Percentiles rank a stretch among this genome's conserved stretches.
phyloP scores from a whole-genome alignment of 2,329 filamentous ascomycete species.

The Colletotrichum sidae region DNA sequence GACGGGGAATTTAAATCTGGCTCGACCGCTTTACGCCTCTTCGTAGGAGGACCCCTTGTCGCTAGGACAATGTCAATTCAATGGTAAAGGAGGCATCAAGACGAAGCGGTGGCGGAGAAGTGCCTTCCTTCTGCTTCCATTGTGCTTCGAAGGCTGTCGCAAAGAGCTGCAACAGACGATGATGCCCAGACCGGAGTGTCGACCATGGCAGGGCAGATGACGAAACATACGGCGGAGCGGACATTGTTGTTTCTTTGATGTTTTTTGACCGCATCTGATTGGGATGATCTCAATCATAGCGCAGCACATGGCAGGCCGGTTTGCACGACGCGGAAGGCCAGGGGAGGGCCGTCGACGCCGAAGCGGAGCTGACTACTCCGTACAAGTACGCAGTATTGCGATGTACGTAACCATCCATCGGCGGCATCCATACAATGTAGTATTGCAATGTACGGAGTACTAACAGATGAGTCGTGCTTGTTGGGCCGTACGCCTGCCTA shows the following conservation, averaged over 20 bases:
- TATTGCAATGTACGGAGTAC: no score
- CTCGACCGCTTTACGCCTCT: not conserved
- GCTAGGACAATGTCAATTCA: conserved; percentile 8
- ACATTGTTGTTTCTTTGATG: not conserved
- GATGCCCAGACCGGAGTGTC: conserved; percentile 13
- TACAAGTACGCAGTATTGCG: conserved; percentile 1
- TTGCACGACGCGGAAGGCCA: not conserved
- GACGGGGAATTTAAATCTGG: conserved; percentile 10
- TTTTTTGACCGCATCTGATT: not conserved
- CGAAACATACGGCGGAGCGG: not conserved
- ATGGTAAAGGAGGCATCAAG: conserved; percentile 2
- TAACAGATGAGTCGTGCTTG: no score
- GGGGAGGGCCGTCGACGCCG: conserved; percentile 7
- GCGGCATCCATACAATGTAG: no score
- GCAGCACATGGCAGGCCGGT: not conserved
- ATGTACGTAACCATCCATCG: not conserved
- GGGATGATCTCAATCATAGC: conserved; percentile 12
- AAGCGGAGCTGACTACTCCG: conserved; percentile 3
- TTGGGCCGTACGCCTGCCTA: no score
- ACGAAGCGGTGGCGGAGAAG: conserved; percentile 1
- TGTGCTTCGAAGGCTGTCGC: no score
- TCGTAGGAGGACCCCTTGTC: conserved; percentile 1
- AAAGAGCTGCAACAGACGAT: not conserved
- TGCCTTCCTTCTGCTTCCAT: not conserved
- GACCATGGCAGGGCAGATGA: not conserved